Evolutionary conservation across 2,329 filamentous ascomycete species (phyloP), one percentile per base, ranked within the genome.

Genomic region (Beauveria brongniartii): DNA sequence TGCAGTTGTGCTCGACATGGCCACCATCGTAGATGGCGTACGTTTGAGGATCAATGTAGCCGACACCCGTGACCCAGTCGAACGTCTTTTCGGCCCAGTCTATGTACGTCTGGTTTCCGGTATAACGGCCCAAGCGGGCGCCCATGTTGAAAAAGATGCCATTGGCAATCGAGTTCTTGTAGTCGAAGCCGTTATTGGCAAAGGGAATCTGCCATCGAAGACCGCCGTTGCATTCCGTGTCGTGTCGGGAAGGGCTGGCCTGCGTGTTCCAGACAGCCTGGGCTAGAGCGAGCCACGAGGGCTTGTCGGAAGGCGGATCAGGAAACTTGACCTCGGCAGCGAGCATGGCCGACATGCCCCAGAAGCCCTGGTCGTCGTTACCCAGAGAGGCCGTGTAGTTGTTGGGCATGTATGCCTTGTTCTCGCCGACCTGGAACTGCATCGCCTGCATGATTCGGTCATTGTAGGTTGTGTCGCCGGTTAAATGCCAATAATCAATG

Each of bases 151-250:
- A 86, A 71, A 86, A 84, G 67, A 80, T 81, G 50, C 82, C 83
- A 64, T 85, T 86, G 26, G 83, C 81, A 61, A 85, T 80, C 62
- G 75, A 77, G 72, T 87, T 87, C 71, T 87, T 94, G 78, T 92
- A 92, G 68, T 87, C 80, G 72, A 90, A 93, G 40, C 90, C 90
- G 51, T 79, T 81, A 70, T 92, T 91, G 66, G 87, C 85, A 6
- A 82, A 77, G 65, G 86, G 90, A 63, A 93, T 89, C 75, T 93
- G 90, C 88, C 88, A 91, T 66, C 88, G 80, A 64, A 92, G 72
- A 22, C 89, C 90, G 50, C 80, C 81, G 62, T 83, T 84, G 20
- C 78, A 79, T 0, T 72, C 73, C 0, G 75, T 72, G 9, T 78
- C 78, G 67, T 90, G 85, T 76, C 87, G 87, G 51, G 84, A 79